phyloP scores from a whole-genome alignment of 495 filamentous ascomycete genomes.

The Xylaria telfairii region DNA sequence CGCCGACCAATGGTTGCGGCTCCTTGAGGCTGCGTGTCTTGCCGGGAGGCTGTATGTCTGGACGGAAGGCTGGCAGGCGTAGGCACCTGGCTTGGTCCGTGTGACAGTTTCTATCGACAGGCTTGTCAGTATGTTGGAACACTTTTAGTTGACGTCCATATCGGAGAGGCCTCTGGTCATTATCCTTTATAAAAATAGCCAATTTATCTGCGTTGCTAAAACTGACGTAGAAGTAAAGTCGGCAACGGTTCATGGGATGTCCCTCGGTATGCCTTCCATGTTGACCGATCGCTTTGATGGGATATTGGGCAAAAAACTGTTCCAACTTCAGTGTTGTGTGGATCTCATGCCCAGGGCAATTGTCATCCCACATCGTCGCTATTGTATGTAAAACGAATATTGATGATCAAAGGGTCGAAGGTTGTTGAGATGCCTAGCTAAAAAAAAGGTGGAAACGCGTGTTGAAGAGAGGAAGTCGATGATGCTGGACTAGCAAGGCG shows the following conservation, averaged over 20 bases:
- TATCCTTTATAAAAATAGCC: neutral
- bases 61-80: no score
- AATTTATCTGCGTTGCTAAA: neutral
- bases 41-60: no score
- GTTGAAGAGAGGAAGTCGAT: no score
- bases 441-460: no score
- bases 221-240: neutral
- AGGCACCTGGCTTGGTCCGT: no score
- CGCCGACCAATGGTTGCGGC: no score
- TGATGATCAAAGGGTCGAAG: no score
- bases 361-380: neutral
- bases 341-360: neutral
- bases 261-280: neutral
- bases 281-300: neutral
- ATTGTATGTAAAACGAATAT: neutral
- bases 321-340: neutral
- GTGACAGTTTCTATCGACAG: conserved; percentile 1
- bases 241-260: neutral
- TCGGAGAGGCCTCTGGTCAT: neutral
- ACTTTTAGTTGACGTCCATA: neutral
- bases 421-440: no score
- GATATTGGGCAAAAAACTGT: neutral
- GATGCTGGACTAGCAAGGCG: no score
- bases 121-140: neutral
- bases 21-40: no score